Conservation (phyloP, 1,139 yeast species). For the Kodamaea suecica region DNA sequence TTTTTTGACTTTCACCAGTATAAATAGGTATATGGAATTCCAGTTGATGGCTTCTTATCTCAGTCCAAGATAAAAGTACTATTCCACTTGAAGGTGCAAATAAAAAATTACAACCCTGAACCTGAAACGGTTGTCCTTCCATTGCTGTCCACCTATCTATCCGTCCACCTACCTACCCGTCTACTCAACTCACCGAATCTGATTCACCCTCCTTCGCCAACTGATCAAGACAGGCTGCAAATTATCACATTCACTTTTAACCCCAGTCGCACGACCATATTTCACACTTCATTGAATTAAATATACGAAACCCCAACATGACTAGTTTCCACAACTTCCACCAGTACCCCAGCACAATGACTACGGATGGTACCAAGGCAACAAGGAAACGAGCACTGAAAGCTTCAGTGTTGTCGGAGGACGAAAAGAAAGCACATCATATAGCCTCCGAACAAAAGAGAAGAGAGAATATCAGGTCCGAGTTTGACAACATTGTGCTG, state of each 20-base stretch:
- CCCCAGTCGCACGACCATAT: background rate
- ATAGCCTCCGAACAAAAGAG: slow-evolving; percentile 51
- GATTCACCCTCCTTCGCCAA: no score
- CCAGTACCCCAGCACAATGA: slow-evolving; percentile 2
- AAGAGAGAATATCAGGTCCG: slow-evolving; percentile 46
- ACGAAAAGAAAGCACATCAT: slow-evolving; percentile 50
- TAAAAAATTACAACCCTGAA: no score
- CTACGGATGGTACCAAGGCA: slow-evolving; percentile 1
- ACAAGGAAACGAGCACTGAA: slow-evolving; percentile 22
- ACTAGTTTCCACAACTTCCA: slow-evolving; percentile 9
- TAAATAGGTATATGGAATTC: no score
- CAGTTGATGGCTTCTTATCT: no score
- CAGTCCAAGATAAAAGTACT: no score
- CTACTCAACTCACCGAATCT: no score
- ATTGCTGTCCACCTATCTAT: no score
- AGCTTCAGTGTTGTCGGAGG: slow-evolving; percentile 37
- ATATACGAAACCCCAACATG: slow-evolving; percentile 3
- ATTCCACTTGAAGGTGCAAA: no score
- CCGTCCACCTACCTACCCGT: no score
- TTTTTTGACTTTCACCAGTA: no score
- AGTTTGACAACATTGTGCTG: slow-evolving; percentile 43
- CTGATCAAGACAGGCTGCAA: no score
- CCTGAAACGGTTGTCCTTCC: no score
- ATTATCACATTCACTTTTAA: slow-evolving; percentile 3
- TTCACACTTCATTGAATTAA: background rate